Evolutionary conservation across 1,139 yeast genomes (phyloP), one percentile per base, ranked within the genome.

Genomic region (Taphrina wiesneri): DNA sequence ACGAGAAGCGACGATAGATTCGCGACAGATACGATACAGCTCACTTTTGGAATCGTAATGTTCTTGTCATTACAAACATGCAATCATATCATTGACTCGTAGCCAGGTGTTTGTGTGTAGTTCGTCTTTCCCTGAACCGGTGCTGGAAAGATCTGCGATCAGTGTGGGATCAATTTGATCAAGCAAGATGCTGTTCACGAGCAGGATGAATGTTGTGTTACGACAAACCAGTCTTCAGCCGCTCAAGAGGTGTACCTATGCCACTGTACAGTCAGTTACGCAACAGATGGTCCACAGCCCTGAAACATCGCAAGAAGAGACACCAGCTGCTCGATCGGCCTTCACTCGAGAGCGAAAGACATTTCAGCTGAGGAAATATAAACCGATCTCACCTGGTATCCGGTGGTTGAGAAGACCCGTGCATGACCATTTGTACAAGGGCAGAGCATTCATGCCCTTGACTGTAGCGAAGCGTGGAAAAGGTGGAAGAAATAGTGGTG

Each of bases 401-500:
- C 85, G 97, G 73, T 91, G 96, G 89, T 90, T 85, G 80, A 84
- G 90, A 74, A 84, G 87, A 72, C 98, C 98, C 54, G 82, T 91
- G 11, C 93, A 92, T 76, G 87, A 90, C 19, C 90, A 93, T 77
- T 80, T 93, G 68, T 87, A 89, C 82, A 88, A 87, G 73, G 97
- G 97, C 7, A 81, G 86, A 64, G 97, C 99, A 1, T 78, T 88
- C 65, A 82, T 82, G 74, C 86, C 86, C 66, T 81, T 93, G 74
- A 93, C 99, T 0, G 82, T 82, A 28, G 84, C 92, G 46, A 85
- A 85, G 73, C 86, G 86, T 75, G 83, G 84, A 69, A 85, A 85
- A 59, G 88, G 96, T 65, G 99, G 99, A 71, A 86, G 99, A 79
- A 92, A 93, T 76, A 83, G 88, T 77, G 81, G 87, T 13, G 99